These are phyloP conservation scores for Liquidambar formosana DNA, from an alignment of 164 flowering plant genomes.

Conservation along the genomic window DNA sequence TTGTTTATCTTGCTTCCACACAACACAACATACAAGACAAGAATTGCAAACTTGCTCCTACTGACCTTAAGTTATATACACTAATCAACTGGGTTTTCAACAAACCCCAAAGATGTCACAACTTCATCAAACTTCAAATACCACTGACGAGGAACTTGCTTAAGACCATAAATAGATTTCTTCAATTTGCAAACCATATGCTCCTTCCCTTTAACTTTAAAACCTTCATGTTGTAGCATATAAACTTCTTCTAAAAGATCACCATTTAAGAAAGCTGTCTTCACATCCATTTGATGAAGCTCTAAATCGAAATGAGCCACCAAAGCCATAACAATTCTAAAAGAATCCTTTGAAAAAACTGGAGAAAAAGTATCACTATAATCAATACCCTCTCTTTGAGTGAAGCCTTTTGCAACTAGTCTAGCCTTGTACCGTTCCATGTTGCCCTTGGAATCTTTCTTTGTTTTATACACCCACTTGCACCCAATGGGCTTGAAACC, in stretches of 20 bases:
- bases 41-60: neutral
- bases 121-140: neutral
- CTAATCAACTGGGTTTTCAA: neutral
- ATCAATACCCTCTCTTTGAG: neutral
- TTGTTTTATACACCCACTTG: neutral
- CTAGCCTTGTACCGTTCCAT: neutral
- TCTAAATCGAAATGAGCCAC: slow-evolving; percentile 1
- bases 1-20: no score
- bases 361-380: no score
- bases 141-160: no score
- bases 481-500: neutral
- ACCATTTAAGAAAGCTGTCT: no score
- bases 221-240: neutral
- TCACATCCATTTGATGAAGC: no score
- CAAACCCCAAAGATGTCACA: neutral
- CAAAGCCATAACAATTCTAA: neutral
- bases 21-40: neutral
- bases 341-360: neutral
- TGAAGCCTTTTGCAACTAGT: neutral
- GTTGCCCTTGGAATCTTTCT: neutral
- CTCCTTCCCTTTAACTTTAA: neutral
- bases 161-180: no score
- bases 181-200: slow-evolving; percentile 1
- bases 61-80: no score
- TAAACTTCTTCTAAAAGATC: neutral